Evolutionary conservation across 2,329 filamentous ascomycete species (phyloP).

Genomic region (Alternaria sp.): DNA sequence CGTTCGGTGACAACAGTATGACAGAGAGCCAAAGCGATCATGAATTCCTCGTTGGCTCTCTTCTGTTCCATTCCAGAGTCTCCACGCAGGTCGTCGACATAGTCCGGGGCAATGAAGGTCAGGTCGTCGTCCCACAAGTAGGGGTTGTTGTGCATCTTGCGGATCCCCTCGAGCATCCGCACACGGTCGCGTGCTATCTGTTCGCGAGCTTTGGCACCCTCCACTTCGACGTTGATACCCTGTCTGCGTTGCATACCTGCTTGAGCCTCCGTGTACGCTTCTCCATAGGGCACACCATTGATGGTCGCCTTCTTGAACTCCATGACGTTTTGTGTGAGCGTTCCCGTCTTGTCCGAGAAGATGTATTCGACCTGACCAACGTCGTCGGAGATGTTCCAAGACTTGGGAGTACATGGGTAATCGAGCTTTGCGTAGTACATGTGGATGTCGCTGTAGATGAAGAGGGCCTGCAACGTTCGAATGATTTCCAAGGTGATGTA

Average conservation of each 20-base stretch:
- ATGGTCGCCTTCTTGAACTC: slow-evolving; percentile 99
- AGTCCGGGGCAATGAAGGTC: slow-evolving; percentile 92
- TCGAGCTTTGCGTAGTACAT: slow-evolving; percentile 98
- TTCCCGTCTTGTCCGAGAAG: slow-evolving; percentile 94
- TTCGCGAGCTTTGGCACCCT: slow-evolving; percentile 71
- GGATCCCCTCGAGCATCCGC: slow-evolving; percentile 73
- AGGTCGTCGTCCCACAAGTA: slow-evolving; percentile 89
- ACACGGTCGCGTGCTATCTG: slow-evolving; percentile 81
- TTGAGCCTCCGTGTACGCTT: slow-evolving; percentile 96
- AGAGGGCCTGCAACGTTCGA: slow-evolving; percentile 88
- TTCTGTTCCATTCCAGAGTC: slow-evolving; percentile 78
- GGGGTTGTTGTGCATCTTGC: slow-evolving; percentile 83
- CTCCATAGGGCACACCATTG: slow-evolving; percentile 94
- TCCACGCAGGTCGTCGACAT: slow-evolving; percentile 80
- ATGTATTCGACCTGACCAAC: slow-evolving; percentile 99
- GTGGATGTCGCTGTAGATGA: slow-evolving; percentile 93
- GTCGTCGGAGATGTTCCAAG: slow-evolving; percentile 99
- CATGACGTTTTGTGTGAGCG: slow-evolving; percentile 92
- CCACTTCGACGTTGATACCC: slow-evolving; percentile 84
- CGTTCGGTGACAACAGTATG: slow-evolving; percentile 95
- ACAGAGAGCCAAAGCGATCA: slow-evolving; percentile 93
- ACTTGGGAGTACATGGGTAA: slow-evolving; percentile 94
- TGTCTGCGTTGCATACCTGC: slow-evolving; percentile 93
- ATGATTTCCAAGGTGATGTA: slow-evolving; percentile 98
- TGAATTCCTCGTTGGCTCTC: slow-evolving; percentile 82